These are phyloP conservation scores for Cardamine occulta DNA, from an alignment of 345 rosid species.

Conservation along the genomic window DNA sequence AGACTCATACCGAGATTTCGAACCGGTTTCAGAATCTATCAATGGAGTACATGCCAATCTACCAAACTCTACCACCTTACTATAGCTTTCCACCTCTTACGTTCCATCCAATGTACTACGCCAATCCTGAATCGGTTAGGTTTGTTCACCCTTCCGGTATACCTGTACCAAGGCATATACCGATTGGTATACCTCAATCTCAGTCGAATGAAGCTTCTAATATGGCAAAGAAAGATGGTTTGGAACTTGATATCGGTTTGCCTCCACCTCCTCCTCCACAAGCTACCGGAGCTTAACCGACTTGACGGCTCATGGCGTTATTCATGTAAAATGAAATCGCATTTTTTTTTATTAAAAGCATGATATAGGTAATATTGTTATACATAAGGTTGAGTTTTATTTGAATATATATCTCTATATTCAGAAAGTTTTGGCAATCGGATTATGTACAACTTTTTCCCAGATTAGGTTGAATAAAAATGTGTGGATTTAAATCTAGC, in stretches of 20 bases:
- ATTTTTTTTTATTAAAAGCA: not conserved
- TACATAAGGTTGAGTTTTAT: slow-evolving; percentile 7
- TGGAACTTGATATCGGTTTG: slow-evolving; percentile 33
- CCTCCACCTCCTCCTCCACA: slow-evolving; percentile 34
- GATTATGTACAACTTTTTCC: not conserved
- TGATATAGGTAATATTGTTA: slow-evolving; percentile 21
- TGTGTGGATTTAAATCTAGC: slow-evolving; percentile 11
- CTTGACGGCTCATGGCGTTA: slow-evolving; percentile 33
- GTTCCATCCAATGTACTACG: slow-evolving; percentile 37
- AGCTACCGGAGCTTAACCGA: slow-evolving; percentile 32
- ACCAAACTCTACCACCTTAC: slow-evolving; percentile 35
- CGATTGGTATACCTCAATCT: slow-evolving; percentile 33
- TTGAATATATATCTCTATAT: slow-evolving; percentile 22
- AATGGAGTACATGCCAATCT: slow-evolving; percentile 36
- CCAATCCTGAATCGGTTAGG: slow-evolving; percentile 31
- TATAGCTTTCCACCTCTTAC: slow-evolving; percentile 17
- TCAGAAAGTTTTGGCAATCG: slow-evolving; percentile 26
- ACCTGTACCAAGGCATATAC: slow-evolving; percentile 41
- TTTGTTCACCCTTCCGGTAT: slow-evolving; percentile 44
- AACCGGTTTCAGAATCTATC: slow-evolving; percentile 40
- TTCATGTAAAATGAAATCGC: slow-evolving; percentile 37
- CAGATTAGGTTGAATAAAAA: not conserved
- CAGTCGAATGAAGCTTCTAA: slow-evolving; percentile 23
- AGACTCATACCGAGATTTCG: slow-evolving; percentile 29
- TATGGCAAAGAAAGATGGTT: slow-evolving; percentile 22